Percentiles rank a stretch among this genome's conserved stretches.
phyloP scores from a whole-genome alignment of 305 asterid genomes.

The Plantago coronopus region DNA sequence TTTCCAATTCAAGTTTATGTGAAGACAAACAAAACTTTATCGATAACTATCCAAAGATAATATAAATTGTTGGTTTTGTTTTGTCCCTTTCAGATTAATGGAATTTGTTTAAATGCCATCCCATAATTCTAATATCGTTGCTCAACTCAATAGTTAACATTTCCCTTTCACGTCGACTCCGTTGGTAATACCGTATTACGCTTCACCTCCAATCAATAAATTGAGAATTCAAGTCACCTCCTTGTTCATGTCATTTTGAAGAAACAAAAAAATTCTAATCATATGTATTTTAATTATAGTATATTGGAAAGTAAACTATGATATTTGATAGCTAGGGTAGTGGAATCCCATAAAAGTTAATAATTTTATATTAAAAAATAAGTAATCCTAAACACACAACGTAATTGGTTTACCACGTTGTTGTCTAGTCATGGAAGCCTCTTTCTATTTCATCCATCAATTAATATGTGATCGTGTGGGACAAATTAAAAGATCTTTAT shows the following conservation, averaged over 20 bases:
- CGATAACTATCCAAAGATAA: slow-evolving; percentile 12
- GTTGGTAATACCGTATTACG: too few species aligned
- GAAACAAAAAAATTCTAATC: too few species aligned
- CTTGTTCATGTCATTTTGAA: too few species aligned
- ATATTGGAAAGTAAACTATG: too few species aligned
- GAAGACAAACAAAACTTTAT: neutral
- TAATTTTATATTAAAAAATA: too few species aligned
- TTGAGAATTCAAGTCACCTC: too few species aligned
- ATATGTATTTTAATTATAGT: too few species aligned
- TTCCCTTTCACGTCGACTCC: neutral
- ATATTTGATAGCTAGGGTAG: too few species aligned
- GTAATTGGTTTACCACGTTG: slow-evolving; percentile 18
- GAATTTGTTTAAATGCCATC: slow-evolving; percentile 15
- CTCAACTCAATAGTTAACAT: slow-evolving; percentile 7
- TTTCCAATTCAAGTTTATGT: neutral
- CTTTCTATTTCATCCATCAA: neutral
- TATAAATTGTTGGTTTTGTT: slow-evolving; percentile 10
- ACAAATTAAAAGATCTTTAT: neutral
- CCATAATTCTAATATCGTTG: slow-evolving; percentile 7
- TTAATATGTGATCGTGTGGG: neutral
- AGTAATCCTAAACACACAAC: too few species aligned
- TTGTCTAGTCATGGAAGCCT: slow-evolving; percentile 30
- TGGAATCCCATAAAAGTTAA: too few species aligned
- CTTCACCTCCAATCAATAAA: too few species aligned
- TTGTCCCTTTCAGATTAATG: slow-evolving; percentile 13